phyloP scores from a whole-genome alignment of 208 protist genomes.

The Leishmania tarentolae region DNA sequence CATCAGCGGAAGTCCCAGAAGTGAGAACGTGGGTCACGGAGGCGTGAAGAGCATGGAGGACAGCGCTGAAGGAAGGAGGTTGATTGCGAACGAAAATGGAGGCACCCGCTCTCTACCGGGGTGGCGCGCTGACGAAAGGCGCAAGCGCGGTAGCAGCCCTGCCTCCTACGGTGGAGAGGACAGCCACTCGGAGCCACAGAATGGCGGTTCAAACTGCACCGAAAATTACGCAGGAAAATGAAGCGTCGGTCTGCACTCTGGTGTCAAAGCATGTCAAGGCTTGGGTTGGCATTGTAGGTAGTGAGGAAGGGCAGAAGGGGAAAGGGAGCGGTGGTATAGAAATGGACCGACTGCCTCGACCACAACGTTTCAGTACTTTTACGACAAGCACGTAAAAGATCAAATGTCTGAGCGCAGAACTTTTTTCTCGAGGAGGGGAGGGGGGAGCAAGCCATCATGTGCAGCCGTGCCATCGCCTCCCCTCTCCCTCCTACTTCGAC shows the following conservation, averaged over 20 bases:
- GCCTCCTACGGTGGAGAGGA: background rate
- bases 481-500: background rate
- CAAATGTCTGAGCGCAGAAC: background rate
- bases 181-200: background rate
- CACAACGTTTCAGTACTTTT: background rate
- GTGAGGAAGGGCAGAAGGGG: too few species aligned
- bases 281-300: background rate
- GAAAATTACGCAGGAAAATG: background rate
- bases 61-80: background rate
- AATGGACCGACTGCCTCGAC: background rate
- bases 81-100: background rate
- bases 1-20: background rate
- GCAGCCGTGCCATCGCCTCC: background rate
- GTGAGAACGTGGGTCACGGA: background rate
- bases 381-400: background rate
- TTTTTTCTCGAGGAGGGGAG: background rate
- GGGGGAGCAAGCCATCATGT: background rate
- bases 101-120: background rate
- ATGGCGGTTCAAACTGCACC: background rate
- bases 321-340: background rate
- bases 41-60: background rate
- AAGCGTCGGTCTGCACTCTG: background rate
- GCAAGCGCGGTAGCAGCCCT: conserved; percentile 1
- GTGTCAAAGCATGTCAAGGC: background rate
- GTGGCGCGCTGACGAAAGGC: background rate